phyloP scores from a whole-genome alignment of 495 filamentous ascomycete species.

The Xylaria cubensis region DNA sequence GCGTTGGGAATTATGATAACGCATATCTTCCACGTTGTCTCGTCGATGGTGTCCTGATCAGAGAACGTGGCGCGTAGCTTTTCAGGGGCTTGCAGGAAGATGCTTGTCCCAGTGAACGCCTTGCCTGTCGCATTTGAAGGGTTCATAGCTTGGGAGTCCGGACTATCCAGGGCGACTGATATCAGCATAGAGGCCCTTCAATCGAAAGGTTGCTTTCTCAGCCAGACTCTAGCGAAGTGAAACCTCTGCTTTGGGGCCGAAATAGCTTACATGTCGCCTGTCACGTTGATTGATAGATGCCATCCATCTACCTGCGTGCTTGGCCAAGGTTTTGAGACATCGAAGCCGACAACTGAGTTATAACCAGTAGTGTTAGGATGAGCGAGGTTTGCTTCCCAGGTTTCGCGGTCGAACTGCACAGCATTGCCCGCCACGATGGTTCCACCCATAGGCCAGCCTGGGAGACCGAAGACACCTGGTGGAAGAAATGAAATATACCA shows the following conservation, averaged over 20 bases:
- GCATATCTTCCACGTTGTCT: constrained; percentile 42
- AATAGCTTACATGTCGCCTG: constrained; percentile 30
- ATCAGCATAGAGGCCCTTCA: not conserved
- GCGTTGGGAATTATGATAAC: constrained; percentile 33
- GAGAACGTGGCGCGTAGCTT: constrained; percentile 28
- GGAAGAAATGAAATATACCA: not conserved
- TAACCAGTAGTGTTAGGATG: constrained; percentile 33
- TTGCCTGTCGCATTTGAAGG: constrained; percentile 30
- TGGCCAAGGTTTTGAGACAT: constrained; percentile 33
- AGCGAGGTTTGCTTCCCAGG: constrained; percentile 36
- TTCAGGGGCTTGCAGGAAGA: constrained; percentile 34
- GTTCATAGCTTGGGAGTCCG: constrained; percentile 33
- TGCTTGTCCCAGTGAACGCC: constrained; percentile 38
- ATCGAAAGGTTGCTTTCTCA: not conserved
- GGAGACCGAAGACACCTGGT: constrained; percentile 20
- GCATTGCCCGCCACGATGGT: constrained; percentile 32
- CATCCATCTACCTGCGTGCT: constrained; percentile 34
- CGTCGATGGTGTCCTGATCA: constrained; percentile 31
- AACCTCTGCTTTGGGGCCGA: not conserved
- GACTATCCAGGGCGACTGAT: constrained; percentile 2
- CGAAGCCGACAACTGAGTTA: constrained; percentile 30
- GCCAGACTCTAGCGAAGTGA: not conserved
- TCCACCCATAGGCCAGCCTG: constrained; percentile 35
- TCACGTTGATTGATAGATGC: constrained; percentile 34
- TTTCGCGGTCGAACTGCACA: constrained; percentile 31